Base-by-base conservation (phyloP, 1,139 yeast genomes). In the Suhomyces chickasaworum region DNA sequence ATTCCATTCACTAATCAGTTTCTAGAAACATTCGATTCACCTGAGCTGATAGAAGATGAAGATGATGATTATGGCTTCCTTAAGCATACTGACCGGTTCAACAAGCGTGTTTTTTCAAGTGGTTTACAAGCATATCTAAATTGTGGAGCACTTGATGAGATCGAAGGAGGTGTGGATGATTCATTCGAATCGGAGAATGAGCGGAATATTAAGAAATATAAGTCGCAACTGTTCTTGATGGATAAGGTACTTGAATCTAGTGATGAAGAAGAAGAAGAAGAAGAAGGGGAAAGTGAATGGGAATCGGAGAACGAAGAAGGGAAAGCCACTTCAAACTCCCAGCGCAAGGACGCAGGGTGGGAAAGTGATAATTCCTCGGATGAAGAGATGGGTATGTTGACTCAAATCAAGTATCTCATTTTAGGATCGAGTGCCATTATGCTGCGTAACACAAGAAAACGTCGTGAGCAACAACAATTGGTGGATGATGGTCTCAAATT, bases 401-500 rank as follows among this genome's bases (percentile, higher is more conserved):
- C 59, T 42, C 76, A 69, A 48, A 65, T 73, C 47, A 68, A 64
- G 53, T 62, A 66, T 40, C 60, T 71, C 39, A 56, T 69, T 6
- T 54, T 71, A 25, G 74, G 74, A 37, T 53, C 63, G 32, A 56
- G 55, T 41, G 55, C 55, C 25, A 50, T 56, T 32, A 54, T 51
- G 46, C 50, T 43, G 45, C 59, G 55, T 49, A 55, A 51, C 29
- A 35, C 46, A 33, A 46, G 45, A 31, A 54, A 45, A 42, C 57
- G 53, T 48, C 56, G 46, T 37, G 53, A 53, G 35, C 57, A 54
- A 57, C 65, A 52, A 50, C 52, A 60, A 37, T 58, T 69, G 37
- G 73, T 69, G 27, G 79, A 74, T 48, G 79, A 75, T 54, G 62
- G 66, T 22, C 62, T 75, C 51, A 73, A 69, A 58, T 69, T 71